Evolutionary conservation across 306 rosid genomes (phyloP).

Genomic region (Vachellia pachyceras): DNA sequence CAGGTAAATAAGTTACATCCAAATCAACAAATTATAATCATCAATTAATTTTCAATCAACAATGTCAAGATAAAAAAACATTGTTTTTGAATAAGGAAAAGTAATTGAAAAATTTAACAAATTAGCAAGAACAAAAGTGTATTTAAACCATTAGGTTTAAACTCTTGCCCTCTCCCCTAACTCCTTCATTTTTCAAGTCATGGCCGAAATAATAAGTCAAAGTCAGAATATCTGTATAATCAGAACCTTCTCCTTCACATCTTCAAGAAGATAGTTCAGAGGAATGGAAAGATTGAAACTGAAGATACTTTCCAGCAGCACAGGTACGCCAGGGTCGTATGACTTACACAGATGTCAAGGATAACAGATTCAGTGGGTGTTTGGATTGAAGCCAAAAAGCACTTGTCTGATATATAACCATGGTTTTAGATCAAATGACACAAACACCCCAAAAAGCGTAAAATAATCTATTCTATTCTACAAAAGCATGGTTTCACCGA

Average conservation of each 20-base stretch:
- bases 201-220: not conserved
- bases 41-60: not conserved
- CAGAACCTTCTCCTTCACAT: slow-evolving; percentile 65
- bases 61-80: too few species aligned
- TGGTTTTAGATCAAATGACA: not conserved
- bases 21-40: not conserved
- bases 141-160: not conserved
- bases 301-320: slow-evolving; percentile 82
- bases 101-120: not conserved
- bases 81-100: not conserved
- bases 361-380: slow-evolving; percentile 3
- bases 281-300: slow-evolving; percentile 81
- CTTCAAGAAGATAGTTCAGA: slow-evolving; percentile 74
- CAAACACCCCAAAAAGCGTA: not conserved
- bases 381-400: not conserved
- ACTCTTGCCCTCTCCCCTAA: too few species aligned
- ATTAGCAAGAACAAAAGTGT: not conserved
- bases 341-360: slow-evolving; percentile 74
- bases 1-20: not conserved
- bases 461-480: too few species aligned
- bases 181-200: not conserved
- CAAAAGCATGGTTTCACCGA: not conserved
- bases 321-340: slow-evolving; percentile 78
- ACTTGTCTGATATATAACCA: not conserved
- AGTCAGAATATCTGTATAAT: slow-evolving; percentile 70